Base-by-base conservation (phyloP, 352 stramenopile genomes). In the Phytophthora citricola region DNA sequence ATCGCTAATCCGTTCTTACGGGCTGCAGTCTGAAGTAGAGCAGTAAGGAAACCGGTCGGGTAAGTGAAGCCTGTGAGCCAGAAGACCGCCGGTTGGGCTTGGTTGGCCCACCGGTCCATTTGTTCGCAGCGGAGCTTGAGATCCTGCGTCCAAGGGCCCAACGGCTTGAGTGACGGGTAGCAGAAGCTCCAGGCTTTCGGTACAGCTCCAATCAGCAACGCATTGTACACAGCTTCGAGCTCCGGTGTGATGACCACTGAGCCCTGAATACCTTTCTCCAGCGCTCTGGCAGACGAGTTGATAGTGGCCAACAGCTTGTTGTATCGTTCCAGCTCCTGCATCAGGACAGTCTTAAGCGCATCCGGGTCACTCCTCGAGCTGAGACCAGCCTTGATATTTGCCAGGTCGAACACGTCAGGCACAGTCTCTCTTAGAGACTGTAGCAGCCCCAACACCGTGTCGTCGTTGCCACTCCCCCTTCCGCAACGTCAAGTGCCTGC, bases 61-160 rank as follows among this genome's bases (percentile, higher is more conserved):
- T 99, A 99, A 9, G 96, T 99, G 60, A 99, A 98, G 3, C 94
- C 96, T 3, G 91, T 84, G 6, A 99, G 87, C 96, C 97, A 99
- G 59, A 99, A 98, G 9, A 97, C 87, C 38, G 79, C 74, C 14
- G 96, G 96, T 22, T 97, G 71, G 0, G 72, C 78, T 24, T 87
- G 74, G 43, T 94, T 90, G 0, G 91, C 87, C 95, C 95, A 99
- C 40, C 82, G 84, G 58, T 69, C 81, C 76, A 99, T 96, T 73
- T 98, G 94, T 14, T 97, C 90, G 26, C 92, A 90, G 8, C 94
- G 79, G 5, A 87, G 56, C 63, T 94, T 93, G 2, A 99, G 75
- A 55, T 99, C 96, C 11, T 90, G 75, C 20, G 97, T 96, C 95
- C 97, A 99, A 2, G 89, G 59, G 4, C 90, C 93, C 0, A 99